Percentiles rank a stretch among this genome's conserved stretches.
Conservation (phyloP, 352 stramenopile species). For the Phytophthora fragariaefolia region DNA sequence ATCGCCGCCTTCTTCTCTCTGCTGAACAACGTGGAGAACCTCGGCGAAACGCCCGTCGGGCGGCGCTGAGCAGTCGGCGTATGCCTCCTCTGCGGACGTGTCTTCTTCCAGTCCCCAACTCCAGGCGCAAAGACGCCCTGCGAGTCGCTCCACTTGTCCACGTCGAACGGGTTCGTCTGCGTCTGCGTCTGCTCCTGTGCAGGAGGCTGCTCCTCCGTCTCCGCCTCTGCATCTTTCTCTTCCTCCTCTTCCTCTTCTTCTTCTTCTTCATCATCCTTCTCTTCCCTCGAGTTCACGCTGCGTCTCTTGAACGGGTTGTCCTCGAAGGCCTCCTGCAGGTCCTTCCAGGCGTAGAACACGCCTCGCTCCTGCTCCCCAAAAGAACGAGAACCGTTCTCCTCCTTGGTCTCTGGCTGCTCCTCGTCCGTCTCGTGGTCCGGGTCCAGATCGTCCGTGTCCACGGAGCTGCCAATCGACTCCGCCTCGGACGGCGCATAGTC, state of each 20-base stretch:
- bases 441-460: conserved; percentile 36
- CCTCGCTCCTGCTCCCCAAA: neutral
- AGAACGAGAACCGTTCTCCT: conserved; percentile 1
- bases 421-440: conserved; percentile 25
- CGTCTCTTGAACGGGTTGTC: conserved; percentile 35
- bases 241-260: neutral
- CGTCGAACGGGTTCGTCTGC: conserved; percentile 16
- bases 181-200: neutral
- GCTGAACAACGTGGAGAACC: conserved; percentile 18
- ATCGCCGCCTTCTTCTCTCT: conserved; percentile 1
- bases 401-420: conserved; percentile 7
- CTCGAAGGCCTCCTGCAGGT: conserved; percentile 30
- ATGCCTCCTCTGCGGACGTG: neutral
- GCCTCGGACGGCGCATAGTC: conserved; percentile 38
- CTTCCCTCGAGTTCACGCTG: conserved; percentile 5
- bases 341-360: conserved; percentile 33
- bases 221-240: neutral
- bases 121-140: conserved; percentile 20
- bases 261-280: neutral
- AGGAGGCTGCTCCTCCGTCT: neutral
- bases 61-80: conserved; percentile 1
- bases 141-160: conserved; percentile 23
- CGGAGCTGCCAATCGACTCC: conserved; percentile 26
- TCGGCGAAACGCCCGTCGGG: conserved; percentile 15
- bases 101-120: conserved; percentile 19